Evolutionary conservation across 2,329 filamentous ascomycete genomes (phyloP).

Genomic region (Botrytis fabae): DNA sequence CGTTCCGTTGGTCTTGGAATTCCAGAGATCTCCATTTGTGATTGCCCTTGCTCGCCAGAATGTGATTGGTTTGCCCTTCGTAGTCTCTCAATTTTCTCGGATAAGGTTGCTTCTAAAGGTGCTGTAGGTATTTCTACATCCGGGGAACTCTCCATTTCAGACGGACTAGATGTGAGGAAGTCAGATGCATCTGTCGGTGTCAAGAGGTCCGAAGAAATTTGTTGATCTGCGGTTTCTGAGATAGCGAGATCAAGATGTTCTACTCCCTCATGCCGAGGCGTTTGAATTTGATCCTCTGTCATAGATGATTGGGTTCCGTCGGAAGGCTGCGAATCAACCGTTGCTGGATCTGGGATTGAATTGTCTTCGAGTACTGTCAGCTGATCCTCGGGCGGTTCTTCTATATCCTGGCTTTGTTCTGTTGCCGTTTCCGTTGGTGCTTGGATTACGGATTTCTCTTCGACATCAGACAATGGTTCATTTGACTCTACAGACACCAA

Average conservation of each 20-base stretch:
- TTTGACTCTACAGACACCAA: conserved; percentile 66
- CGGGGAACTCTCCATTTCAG: not conserved
- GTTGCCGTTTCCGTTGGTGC: conserved; percentile 32
- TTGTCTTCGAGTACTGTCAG: conserved; percentile 64
- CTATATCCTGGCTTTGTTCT: conserved; percentile 59
- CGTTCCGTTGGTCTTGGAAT: conserved; percentile 41
- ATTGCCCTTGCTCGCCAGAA: conserved; percentile 24
- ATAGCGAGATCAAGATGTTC: conserved; percentile 63
- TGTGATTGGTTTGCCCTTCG: conserved; percentile 30
- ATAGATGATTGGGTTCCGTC: not conserved
- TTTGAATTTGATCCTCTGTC: not conserved
- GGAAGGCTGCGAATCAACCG: not conserved
- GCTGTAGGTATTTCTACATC: conserved; percentile 19
- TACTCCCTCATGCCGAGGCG: conserved; percentile 50
- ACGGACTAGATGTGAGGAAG: conserved; percentile 21
- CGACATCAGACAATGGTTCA: conserved; percentile 53
- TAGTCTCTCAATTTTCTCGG: conserved; percentile 39
- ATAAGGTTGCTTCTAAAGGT: conserved; percentile 33
- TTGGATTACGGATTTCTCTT: conserved; percentile 44
- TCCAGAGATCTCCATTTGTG: conserved; percentile 34
- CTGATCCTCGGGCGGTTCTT: conserved; percentile 64
- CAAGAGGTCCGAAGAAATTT: conserved; percentile 25
- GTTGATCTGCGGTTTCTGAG: conserved; percentile 26
- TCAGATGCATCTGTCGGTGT: conserved; percentile 23
- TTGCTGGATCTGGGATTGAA: conserved; percentile 3